Evolutionary conservation across 2,329 filamentous ascomycete species (phyloP).

Genomic region (Orbilia ellipsospora): DNA sequence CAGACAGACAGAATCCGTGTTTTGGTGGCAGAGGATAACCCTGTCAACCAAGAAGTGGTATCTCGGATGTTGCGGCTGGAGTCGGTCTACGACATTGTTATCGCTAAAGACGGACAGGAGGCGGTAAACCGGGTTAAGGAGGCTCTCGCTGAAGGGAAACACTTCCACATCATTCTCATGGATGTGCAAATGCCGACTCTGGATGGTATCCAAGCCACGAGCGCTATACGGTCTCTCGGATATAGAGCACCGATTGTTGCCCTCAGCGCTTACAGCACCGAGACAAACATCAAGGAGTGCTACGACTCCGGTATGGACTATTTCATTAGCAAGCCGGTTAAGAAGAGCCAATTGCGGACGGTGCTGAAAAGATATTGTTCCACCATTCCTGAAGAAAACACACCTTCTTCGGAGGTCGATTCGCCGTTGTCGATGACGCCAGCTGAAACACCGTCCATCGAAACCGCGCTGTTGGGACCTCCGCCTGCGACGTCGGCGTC

Average conservation of each 20-base stretch:
- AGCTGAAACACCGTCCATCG: conserved; percentile 41
- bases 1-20: conserved; percentile 74
- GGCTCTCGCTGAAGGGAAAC: conserved; percentile 77
- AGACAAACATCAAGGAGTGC: conserved; percentile 86
- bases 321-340: conserved; percentile 75
- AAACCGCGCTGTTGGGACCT: conserved; percentile 28
- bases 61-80: conserved; percentile 71
- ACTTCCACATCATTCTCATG: conserved; percentile 93
- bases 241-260: conserved; percentile 91
- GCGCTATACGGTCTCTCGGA: conserved; percentile 84
- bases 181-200: conserved; percentile 95
- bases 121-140: conserved; percentile 86
- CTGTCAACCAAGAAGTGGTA: conserved; percentile 72
- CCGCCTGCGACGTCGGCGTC: conserved; percentile 13
- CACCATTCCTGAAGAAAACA: conserved; percentile 56
- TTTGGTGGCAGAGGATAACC: conserved; percentile 84
- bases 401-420: conserved; percentile 48
- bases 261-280: conserved; percentile 88
- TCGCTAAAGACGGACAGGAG: conserved; percentile 87
- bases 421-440: conserved; percentile 37
- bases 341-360: conserved; percentile 57
- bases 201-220: conserved; percentile 86
- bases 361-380: conserved; percentile 58
- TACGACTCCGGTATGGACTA: conserved; percentile 93
- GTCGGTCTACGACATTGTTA: conserved; percentile 76